Evolutionary conservation across 1,284 basidiomycete species (phyloP), one percentile per base, ranked within the genome.

Genomic region (Rhodotorula sp.): DNA sequence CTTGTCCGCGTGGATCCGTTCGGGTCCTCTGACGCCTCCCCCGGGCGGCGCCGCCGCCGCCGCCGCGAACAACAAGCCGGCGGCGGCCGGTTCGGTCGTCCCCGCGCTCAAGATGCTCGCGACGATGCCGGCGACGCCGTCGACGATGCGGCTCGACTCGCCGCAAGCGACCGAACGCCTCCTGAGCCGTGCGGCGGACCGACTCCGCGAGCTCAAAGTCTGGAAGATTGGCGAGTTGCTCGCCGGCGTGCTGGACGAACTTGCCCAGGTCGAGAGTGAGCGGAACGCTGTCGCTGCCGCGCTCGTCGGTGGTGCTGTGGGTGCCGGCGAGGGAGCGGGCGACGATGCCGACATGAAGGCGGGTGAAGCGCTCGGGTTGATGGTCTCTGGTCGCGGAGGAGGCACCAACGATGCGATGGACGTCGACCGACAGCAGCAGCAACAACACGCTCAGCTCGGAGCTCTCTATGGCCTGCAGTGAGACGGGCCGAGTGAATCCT

Each of bases 171-270:
- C 53, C n/a, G 66, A 59, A 26, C 64, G 60, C 37, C 26, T 70
- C 10, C 42, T 75, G 33, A 22, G 55, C 18, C 20, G 30, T 8
- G 53, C 60, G 2, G 67, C 60, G n/a, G 42, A 46, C 22, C 49
- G 64, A 10, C 64, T 75, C 26, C 49, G 56, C 24, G 63, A 44
- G 26, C 48, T 72, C 48, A 65, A 66, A 26, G 69, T 70, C 12
- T 75, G 71, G 71, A 72, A 66, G 45, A 71, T 75, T 24, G 74
- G 74, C 20, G 74, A 75, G 45, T 30, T 62, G 26, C 56, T 75
- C 22, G 74, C 45, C 10, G 51, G 57, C 20, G 61, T 68, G 46
- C 49, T 63, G 12, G 66, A 63, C 48, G 56, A 44, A 46, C 44
- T 67, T 5, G 54, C 55, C n/a, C 37, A 17, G 26, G 60, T 55